Evolutionary conservation across 257 asterid genomes (phyloP), one percentile per base, ranked within the genome.

Genomic region (Nicotiana obtusifolia): DNA sequence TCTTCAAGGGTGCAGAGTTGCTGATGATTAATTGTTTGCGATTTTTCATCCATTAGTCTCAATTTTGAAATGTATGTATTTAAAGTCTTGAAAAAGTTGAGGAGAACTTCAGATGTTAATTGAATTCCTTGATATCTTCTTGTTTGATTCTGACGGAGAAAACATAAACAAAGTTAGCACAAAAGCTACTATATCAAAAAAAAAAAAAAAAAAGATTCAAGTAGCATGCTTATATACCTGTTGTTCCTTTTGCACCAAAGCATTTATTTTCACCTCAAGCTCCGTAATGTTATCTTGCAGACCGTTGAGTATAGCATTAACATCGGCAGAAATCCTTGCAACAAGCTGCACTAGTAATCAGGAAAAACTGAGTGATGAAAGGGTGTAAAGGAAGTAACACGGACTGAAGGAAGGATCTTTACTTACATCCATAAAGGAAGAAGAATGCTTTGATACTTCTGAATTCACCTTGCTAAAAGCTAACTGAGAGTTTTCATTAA

Each of bases 11-110:
- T 68, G 7, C 61, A 49, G 83, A 91, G 78, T 85, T 89, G 84
- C 88, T 89, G 90, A 33, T 82, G 78, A 78, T 88, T 81, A 71
- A 87, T 77, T 10, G 82, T 49, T 84, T 83, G 85, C 16, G 86
- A 84, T 82, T 89, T 91, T 86, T 88, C 92, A 49, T 87, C 92
- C 84, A 86, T 82, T 77, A 84, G 86, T n/a, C 84, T 80, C 84
- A 89, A 26, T 82, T 85, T 88, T 33, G 89, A 88, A 16, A 84
- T 80, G 81, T 61, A 84, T 79, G 80, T 24, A 65, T 82, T 87
- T 77, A 88, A 64, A 80, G 84, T 86, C 80, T 87, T 87, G 85
- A 88, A 84, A 54, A 88, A 87, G 60, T 83, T 82, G 20, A 85
- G 68, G 66, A 86, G 86, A 69, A 73, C 80, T 37, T 83, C 73